A percentile compares a stretch with the other conserved stretches of the same genome.
Evolutionary conservation across 805 yeast genomes (phyloP).

Genomic region (Spencermartinsiella europaea): DNA sequence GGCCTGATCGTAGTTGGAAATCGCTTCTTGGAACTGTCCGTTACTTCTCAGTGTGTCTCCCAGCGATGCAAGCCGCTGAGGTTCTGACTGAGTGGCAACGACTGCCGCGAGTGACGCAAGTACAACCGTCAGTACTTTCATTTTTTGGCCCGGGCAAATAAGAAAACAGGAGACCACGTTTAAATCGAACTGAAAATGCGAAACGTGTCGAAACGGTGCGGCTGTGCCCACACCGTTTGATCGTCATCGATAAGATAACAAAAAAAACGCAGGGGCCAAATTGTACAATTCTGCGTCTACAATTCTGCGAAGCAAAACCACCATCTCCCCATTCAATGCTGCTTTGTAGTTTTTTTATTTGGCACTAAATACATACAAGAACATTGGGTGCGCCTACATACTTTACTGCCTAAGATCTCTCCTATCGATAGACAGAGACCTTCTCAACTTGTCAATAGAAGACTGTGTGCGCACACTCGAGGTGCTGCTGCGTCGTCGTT

Average conservation of each 20-base stretch:
- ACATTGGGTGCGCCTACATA: too few species aligned
- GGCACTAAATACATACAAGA: too few species aligned
- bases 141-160: too few species aligned
- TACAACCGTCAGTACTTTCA: background rate
- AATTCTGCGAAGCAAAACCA: too few species aligned
- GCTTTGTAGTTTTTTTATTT: too few species aligned
- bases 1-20: slow-evolving; percentile 25
- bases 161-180: too few species aligned
- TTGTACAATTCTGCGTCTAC: too few species aligned
- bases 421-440: slow-evolving; percentile 3
- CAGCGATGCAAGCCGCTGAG: background rate
- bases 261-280: background rate
- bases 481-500: slow-evolving; percentile 50
- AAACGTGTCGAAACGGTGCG: background rate
- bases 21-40: slow-evolving; percentile 16
- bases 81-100: background rate
- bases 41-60: slow-evolving; percentile 13
- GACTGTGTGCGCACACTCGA: slow-evolving; percentile 18
- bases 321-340: too few species aligned
- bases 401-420: too few species aligned
- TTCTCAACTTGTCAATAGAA: slow-evolving; percentile 12
- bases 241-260: background rate
- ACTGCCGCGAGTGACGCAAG: background rate
- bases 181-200: background rate
- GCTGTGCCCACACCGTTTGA: background rate